Evolutionary conservation across 352 stramenopile species (phyloP).

Genomic region (Globisporangium rhizosaccharum): DNA sequence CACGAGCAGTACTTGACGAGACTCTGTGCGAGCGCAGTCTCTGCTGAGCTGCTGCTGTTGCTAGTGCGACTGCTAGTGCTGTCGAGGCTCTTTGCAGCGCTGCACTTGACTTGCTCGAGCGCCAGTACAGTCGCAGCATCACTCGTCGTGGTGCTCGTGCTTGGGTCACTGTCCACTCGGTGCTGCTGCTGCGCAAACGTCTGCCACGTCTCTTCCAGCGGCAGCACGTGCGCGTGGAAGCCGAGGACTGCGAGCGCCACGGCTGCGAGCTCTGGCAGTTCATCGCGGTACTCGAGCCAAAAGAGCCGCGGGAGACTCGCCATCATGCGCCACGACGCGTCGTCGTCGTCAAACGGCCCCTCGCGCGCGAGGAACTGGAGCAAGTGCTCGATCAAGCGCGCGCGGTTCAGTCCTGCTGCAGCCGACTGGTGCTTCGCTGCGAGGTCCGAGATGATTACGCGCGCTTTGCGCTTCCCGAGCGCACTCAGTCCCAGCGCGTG

Average conservation of each 20-base stretch:
- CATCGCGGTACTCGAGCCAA: slow-evolving; percentile 32
- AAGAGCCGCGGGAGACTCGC: slow-evolving; percentile 33
- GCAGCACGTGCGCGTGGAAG: slow-evolving; percentile 22
- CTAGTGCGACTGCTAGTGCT: neutral
- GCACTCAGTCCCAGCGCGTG: slow-evolving; percentile 28
- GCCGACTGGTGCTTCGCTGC: slow-evolving; percentile 10
- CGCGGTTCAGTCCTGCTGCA: slow-evolving; percentile 8
- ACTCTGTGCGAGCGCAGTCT: slow-evolving; percentile 3
- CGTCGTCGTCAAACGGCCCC: slow-evolving; percentile 33
- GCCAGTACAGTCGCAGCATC: neutral
- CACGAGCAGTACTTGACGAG: slow-evolving; percentile 11
- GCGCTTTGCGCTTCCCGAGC: slow-evolving; percentile 24
- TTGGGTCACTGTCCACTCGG: neutral
- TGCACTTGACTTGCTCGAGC: slow-evolving; percentile 9
- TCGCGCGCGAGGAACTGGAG: slow-evolving; percentile 32
- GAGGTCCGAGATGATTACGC: slow-evolving; percentile 17
- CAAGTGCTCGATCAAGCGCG: slow-evolving; percentile 27
- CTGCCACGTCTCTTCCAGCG: slow-evolving; percentile 25
- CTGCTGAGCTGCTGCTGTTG: neutral
- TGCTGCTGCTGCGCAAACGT: slow-evolving; percentile 7
- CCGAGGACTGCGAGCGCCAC: slow-evolving; percentile 29
- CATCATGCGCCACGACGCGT: slow-evolving; percentile 34
- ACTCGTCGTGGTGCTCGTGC: neutral
- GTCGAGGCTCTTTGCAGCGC: neutral
- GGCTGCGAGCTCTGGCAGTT: slow-evolving; percentile 25